Evolutionary conservation across 2,329 filamentous ascomycete species (phyloP).

Genomic region (Sclerotinia subarctica): DNA sequence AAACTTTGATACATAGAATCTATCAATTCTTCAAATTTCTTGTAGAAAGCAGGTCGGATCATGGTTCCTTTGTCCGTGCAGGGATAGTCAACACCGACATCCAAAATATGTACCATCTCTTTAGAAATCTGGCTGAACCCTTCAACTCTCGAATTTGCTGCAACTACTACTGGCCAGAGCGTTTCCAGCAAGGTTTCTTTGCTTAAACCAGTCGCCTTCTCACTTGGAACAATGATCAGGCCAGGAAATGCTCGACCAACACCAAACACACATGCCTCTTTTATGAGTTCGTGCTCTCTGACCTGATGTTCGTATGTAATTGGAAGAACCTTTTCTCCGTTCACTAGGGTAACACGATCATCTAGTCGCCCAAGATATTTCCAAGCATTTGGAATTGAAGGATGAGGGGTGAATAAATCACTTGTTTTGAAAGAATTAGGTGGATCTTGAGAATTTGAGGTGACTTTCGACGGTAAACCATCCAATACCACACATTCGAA

Average conservation of each 20-base stretch:
- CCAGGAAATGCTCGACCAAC: slow-evolving; percentile 52
- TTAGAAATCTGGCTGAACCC: slow-evolving; percentile 52
- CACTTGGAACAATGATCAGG: slow-evolving; percentile 51
- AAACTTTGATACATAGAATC: slow-evolving; percentile 40
- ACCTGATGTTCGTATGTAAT: slow-evolving; percentile 52
- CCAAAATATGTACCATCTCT: slow-evolving; percentile 52
- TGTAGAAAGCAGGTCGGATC: slow-evolving; percentile 50
- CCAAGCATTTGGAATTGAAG: slow-evolving; percentile 43
- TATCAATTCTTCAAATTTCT: slow-evolving; percentile 45
- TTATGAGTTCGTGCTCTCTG: slow-evolving; percentile 50
- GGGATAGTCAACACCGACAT: slow-evolving; percentile 43
- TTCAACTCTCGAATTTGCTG: slow-evolving; percentile 50
- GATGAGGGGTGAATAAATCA: slow-evolving; percentile 46
- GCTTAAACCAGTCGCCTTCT: slow-evolving; percentile 42
- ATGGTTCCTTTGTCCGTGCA: slow-evolving; percentile 54
- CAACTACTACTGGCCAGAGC: slow-evolving; percentile 50
- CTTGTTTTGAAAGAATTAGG: slow-evolving; percentile 46
- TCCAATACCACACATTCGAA: slow-evolving; percentile 38
- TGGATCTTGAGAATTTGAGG: slow-evolving; percentile 42
- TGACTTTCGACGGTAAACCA: slow-evolving; percentile 42
- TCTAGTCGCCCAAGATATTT: slow-evolving; percentile 47
- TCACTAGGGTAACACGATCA: slow-evolving; percentile 46
- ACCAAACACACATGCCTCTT: slow-evolving; percentile 58
- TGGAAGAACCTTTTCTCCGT: slow-evolving; percentile 49
- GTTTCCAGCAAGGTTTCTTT: slow-evolving; percentile 47